A percentile compares a stretch with the other conserved stretches of the same genome.
Evolutionary conservation across 257 asterid species (phyloP).

Genomic region (Nicotiana paniculata): DNA sequence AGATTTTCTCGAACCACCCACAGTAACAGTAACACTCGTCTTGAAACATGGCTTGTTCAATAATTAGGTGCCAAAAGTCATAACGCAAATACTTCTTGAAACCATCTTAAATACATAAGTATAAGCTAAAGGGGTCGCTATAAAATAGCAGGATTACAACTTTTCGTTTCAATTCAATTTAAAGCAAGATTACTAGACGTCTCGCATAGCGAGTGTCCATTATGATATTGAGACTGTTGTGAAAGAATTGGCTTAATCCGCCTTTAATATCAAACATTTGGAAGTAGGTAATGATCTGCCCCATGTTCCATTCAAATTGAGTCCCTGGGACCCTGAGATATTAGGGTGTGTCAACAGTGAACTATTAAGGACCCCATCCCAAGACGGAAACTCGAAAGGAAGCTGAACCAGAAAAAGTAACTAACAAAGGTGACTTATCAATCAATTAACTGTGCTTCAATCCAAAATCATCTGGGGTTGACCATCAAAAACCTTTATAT

Average conservation of each 20-base stretch:
- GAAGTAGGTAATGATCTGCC: neutral
- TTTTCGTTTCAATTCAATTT: neutral
- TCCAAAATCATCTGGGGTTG: no score
- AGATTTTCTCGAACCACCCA: constrained; percentile 14
- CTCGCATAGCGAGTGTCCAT: neutral
- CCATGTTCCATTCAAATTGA: neutral
- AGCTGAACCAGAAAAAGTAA: neutral
- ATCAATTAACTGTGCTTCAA: no score
- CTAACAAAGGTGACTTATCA: no score
- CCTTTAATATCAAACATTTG: neutral
- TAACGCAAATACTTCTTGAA: neutral
- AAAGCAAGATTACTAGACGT: neutral
- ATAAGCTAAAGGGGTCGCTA: neutral
- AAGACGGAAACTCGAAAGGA: neutral
- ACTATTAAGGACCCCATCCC: neutral
- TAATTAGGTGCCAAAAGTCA: neutral
- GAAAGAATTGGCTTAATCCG: neutral
- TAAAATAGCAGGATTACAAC: neutral
- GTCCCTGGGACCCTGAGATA: neutral
- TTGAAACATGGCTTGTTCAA: neutral
- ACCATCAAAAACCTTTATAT: no score
- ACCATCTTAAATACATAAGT: neutral
- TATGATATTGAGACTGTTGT: neutral
- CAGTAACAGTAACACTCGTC: constrained; percentile 10
- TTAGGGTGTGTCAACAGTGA: neutral